Evolutionary conservation across 2,329 filamentous ascomycete species (phyloP), one percentile per base, ranked within the genome.

Genomic region (Cladosporium sp.): DNA sequence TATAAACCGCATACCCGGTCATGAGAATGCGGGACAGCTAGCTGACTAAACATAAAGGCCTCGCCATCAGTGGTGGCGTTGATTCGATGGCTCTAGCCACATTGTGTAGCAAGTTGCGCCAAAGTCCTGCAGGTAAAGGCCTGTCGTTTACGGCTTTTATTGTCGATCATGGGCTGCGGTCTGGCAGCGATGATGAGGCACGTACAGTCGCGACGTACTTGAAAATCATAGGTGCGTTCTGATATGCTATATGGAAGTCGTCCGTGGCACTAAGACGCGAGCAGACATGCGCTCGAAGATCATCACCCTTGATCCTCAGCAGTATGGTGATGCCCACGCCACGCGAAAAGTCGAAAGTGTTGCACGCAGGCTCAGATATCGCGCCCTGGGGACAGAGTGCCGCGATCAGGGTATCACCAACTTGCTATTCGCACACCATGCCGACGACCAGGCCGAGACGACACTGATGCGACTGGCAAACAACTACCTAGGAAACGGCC

Each of bases 71-170:
- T 74, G 95, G 95, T 26, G 95, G 95, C 8, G 91, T 95, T 46
- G 95, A 99, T 78, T 98, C 94, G n/a, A 99, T 98, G 93, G 94
- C 94, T 30, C 82, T 99, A 67, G 92, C 93, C 64, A 88, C 83
- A 67, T 84, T 98, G 39, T 91, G 91, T 64, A 61, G 49, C n/a
- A 32, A 26, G n/a, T 13, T 56, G 30, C 39, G 60, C 32, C 21
- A 54, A 59, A 18, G 7, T 2, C 14, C 16, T 18, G 25, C 18
- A 51, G n/a, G 34, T 7, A 10, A 43, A 43, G 70, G 67, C 57
- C 63, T 61, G 53, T 62, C 43, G 69, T 79, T 85, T 23, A 82
- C 81, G 53, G 86, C 82, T 0, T 86, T 88, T 70, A 84, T 89
- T 39, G 84, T 89, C 14, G 86, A 89, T 69, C 87, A 89, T 72